Evolutionary conservation across 805 yeast species (phyloP).

Genomic region (Myxozyma vanderwaltii): DNA sequence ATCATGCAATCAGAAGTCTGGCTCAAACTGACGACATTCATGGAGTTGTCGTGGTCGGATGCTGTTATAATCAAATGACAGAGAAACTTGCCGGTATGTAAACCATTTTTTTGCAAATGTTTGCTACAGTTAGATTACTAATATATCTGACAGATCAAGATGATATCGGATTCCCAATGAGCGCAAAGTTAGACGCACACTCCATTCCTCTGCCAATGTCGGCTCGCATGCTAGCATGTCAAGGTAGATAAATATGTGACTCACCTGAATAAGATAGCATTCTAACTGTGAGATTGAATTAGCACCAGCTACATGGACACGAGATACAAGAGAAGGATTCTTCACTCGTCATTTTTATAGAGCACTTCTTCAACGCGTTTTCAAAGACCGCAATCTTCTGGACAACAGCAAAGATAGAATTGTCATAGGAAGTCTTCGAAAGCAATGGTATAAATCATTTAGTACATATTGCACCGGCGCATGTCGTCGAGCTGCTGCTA

Average conservation of each 20-base stretch:
- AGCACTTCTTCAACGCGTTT: slow-evolving; percentile 33
- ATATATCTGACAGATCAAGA: slow-evolving; percentile 13
- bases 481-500: slow-evolving; percentile 23
- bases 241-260: slow-evolving; percentile 7
- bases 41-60: slow-evolving; percentile 36
- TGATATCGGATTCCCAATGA: slow-evolving; percentile 32
- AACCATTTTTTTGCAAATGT: background rate
- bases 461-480: slow-evolving; percentile 33
- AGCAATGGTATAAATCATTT: slow-evolving; percentile 29
- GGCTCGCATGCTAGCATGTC: slow-evolving; percentile 37
- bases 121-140: background rate
- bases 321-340: slow-evolving; percentile 27
- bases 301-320: slow-evolving; percentile 36
- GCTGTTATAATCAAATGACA: slow-evolving; percentile 36
- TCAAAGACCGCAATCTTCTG: slow-evolving; percentile 26
- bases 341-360: slow-evolving; percentile 36
- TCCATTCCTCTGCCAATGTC: slow-evolving; percentile 24
- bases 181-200: slow-evolving; percentile 12
- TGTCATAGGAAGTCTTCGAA: slow-evolving; percentile 32
- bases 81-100: slow-evolving; percentile 15
- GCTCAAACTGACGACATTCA: slow-evolving; percentile 23
- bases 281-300: background rate
- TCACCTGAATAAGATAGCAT: background rate
- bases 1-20: slow-evolving; percentile 31
- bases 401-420: slow-evolving; percentile 1